phyloP scores from a whole-genome alignment of 1,284 basidiomycete species.

The Sanguinoderma infundibulare region DNA sequence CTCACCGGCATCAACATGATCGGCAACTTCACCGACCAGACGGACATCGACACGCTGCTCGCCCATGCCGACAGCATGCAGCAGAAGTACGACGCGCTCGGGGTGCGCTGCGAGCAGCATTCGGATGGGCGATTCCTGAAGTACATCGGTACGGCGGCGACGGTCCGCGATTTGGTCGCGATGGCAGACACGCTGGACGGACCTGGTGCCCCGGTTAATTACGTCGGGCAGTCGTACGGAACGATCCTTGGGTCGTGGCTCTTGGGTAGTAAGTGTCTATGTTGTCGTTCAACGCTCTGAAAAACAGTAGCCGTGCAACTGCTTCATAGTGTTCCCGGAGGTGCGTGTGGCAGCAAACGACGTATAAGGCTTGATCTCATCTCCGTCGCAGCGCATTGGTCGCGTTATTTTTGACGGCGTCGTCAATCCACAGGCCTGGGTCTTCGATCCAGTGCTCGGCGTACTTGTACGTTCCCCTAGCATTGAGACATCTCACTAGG shows the following conservation, averaged over 20 bases:
- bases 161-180: conserved; percentile 21
- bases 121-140: conserved; percentile 6
- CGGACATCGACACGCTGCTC: conserved; percentile 7
- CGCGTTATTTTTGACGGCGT: conserved; percentile 25
- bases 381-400: conserved; percentile 27
- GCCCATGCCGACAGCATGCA: conserved; percentile 16
- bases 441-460: too few species aligned
- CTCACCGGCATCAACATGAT: conserved; percentile 12
- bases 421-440: not conserved
- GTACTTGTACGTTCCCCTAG: too few species aligned
- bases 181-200: conserved; percentile 24
- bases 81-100: conserved; percentile 19
- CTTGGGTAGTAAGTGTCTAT: conserved; percentile 22
- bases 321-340: conserved; percentile 18
- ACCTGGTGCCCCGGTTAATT: conserved; percentile 15
- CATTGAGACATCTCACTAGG: too few species aligned
- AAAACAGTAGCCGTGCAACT: too few species aligned
- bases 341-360: too few species aligned
- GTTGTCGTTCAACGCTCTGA: not conserved
- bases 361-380: too few species aligned
- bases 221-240: conserved; percentile 18
- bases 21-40: conserved; percentile 14
- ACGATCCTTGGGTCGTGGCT: conserved; percentile 21
- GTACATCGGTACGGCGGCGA: conserved; percentile 25
- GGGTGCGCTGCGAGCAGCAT: conserved; percentile 2